Base-by-base conservation (phyloP, 371 early-diverging fungal genomes). In the Rhizopus microsporus region DNA sequence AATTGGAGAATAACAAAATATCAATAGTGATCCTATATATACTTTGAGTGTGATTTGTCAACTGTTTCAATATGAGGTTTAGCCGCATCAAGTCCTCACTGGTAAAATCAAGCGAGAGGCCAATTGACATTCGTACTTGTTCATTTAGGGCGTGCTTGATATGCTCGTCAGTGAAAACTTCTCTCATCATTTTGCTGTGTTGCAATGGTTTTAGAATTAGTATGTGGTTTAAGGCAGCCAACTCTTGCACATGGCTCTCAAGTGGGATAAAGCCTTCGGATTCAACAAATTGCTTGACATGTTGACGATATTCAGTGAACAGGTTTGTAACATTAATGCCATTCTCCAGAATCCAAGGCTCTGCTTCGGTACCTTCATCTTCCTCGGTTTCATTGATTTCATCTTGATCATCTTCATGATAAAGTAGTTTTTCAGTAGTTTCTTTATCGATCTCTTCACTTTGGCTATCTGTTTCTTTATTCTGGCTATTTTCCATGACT, bases 301-400 rank as follows among this genome's bases (percentile, higher is more conserved):
- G 34, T 51, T 51, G 51, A 51, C 10, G 9, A 51, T 51, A 51
- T 35, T 34, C 17, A 15, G 35, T 51, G 51, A 51, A 51, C 35
- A 51, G 10, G 35, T 35, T 51, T 51, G 35, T 37, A 37, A 51
- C 15, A 35, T 54, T 54, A 33, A 43, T 16, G 15, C 43, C 54
- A 43, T 43, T 54, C 44, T 54, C 54, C 31, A 44, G 42, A 54
- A 54, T 43, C 32, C 54, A 43, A 54, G 42, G 34, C 32, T 54
- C 44, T 43, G 16, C 38, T 51, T 34, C 37, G 16, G 37, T 5
- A 51, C 37, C 6, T 50, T 50, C 51, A 50, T 35, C 51, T 50
- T 50, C 37, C 35, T 50, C 51, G 35, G 51, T 50, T 50, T 50
- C 51, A 50, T 50, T 50, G 35, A 50, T 50, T 50, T 50, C 6